Base-by-base conservation (phyloP, 495 filamentous ascomycete genomes). In the Chaetomidium leptoderma region DNA sequence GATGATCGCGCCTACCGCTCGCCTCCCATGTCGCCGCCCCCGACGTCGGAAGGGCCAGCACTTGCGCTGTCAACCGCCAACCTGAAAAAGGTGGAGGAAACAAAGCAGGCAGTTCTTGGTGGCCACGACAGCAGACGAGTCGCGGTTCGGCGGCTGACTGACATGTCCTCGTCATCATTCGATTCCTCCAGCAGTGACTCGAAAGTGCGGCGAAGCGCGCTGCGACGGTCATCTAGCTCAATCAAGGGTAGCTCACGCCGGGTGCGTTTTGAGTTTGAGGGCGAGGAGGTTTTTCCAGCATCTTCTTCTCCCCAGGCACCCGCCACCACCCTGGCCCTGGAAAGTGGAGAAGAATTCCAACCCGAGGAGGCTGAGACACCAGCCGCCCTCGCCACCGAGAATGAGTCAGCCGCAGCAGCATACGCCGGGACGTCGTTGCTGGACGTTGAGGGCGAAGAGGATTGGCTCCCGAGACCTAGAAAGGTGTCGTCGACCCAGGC, bases 251-350 rank as follows among this genome's bases (percentile, higher is more conserved):
- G 80, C 55, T 79, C 79, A 4, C 74, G 79, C 13, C 70, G 78
- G 49, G 80, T 83, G 24, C 78, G 80, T 23, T 83, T 83, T 50
- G 74, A 80, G 26, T 71, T 81, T 29, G 68, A 72, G 58, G 78
- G 78, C 29, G 70, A 74, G 59, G 79, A 81, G 62, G 76, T 83
- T 53, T 69, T 77, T 57, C 76, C 80, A 23, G 32, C 37, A 27
- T 78, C 76, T 26, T 67, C 72, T 36, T 79, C 77, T 29, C 78
- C 78, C 39, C 61, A 65, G 45, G 58, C 51, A 24, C 26, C 57
- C 54, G 46, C 44, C 43, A 42, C 53, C 44, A 36, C 50, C 26
- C 39, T 9, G 39, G 52, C 6, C 4, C 29, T 39, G 26, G 43
- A 50, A 24, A 46, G 27, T 53, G 59, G 42, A 57, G 63, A 54